Base-by-base conservation (phyloP, 371 early-diverging fungal genomes). In the Apophysomyces variabilis region DNA sequence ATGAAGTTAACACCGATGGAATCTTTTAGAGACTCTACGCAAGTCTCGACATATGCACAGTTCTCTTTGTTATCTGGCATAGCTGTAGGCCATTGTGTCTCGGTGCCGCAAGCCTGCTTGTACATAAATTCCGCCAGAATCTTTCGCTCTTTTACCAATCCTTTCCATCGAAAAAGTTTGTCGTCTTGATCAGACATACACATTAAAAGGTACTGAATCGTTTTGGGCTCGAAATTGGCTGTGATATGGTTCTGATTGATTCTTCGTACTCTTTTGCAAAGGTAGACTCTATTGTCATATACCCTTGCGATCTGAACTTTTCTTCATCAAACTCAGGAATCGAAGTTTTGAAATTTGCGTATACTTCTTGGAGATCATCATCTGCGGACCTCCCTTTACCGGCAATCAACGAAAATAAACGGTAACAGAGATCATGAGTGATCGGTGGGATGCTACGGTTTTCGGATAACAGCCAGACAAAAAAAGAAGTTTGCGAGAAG, bases 371-470 rank as follows among this genome's bases (percentile, higher is more conserved):
- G 8, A 41, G 13, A 41, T 7, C 41, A 11, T 7, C 41, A 41
- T 41, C 47, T 16, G 47, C 7, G n/a, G 11, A 7, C 5, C 21
- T 47, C 16, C 47, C 47, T 13, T n/a, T 11, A 18, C 47, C 47
- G 13, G 21, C 47, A n/a, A 47, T 47, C 47, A 47, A 47, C n/a
- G 47, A 47, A 16, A 47, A 47, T 47, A 47, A 14, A 47, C 16
- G n/a, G 18, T 47, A 47, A n/a, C 47, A 47, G 16, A 47, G 47
- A 1, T 47, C 7, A 16, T 47, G 47, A 1, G 47, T 47, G 16
- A 47, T 47, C 4, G n/a, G 47, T 16, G n/a, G 47, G 16, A 47
- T 11, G 11, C n/a, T 11, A 14, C 7, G 1, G 14, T 47, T 47
- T n/a, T 47, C 47, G 2, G 47, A 47, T 11, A 47, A 16, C 16